Evolutionary conservation across 2,329 filamentous ascomycete genomes (phyloP).

Genomic region (Mycogone perniciosa): DNA sequence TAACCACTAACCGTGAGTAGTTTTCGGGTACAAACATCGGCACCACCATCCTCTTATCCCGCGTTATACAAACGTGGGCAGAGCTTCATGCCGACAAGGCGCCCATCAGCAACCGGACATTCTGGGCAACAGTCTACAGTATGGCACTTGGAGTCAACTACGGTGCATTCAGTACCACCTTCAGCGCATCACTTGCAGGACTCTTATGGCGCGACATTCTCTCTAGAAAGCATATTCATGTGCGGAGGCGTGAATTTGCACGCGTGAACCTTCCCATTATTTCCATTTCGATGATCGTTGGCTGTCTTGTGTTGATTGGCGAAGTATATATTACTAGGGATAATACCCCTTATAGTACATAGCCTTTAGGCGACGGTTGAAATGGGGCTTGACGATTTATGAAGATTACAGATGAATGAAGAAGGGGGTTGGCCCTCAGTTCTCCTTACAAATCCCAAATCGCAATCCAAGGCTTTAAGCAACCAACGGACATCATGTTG

Average conservation of each 20-base stretch:
- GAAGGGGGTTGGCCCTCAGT: too few relatives aligned
- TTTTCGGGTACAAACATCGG: constrained; percentile 74
- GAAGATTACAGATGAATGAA: too few relatives aligned
- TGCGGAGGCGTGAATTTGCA: constrained; percentile 59
- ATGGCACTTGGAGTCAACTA: constrained; percentile 73
- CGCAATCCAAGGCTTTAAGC: too few relatives aligned
- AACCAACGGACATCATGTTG: too few relatives aligned
- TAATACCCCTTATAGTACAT: not conserved
- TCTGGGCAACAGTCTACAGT: constrained; percentile 68
- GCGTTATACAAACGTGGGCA: constrained; percentile 64
- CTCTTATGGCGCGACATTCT: constrained; percentile 69
- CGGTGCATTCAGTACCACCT: constrained; percentile 65
- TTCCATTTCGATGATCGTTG: constrained; percentile 59
- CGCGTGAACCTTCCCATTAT: constrained; percentile 66
- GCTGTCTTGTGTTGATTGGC: constrained; percentile 53
- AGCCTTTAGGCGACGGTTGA: too few relatives aligned
- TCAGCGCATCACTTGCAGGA: constrained; percentile 65
- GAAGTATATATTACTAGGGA: constrained; percentile 52
- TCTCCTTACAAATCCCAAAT: too few relatives aligned
- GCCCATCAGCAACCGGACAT: constrained; percentile 56
- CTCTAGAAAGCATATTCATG: constrained; percentile 58
- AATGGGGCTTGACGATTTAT: too few relatives aligned
- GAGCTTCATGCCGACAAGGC: constrained; percentile 44
- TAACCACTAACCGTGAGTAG: constrained; percentile 31
- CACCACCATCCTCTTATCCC: constrained; percentile 65